A percentile compares a stretch with the other conserved stretches of the same genome.
Conservation (phyloP, 805 yeast species). For the Saccharomycopsis vini region DNA sequence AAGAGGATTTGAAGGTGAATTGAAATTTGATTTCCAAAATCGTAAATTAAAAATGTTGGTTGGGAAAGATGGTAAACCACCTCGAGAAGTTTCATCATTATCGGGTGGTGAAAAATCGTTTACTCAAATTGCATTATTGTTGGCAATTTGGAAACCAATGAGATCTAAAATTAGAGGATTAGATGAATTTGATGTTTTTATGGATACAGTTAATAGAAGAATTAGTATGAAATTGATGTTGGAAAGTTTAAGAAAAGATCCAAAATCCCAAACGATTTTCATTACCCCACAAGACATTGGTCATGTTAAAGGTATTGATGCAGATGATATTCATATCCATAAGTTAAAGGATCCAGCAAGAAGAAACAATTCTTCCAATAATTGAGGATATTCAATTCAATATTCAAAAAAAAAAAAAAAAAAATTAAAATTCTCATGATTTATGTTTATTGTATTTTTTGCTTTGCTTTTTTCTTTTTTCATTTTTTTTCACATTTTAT, state of each 20-base stretch:
- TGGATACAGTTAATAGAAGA: constrained; percentile 88
- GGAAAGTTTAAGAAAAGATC: constrained; percentile 51
- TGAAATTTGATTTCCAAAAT: constrained; percentile 51
- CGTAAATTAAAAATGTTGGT: constrained; percentile 49
- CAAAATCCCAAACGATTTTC: constrained; percentile 76
- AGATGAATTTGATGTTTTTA: constrained; percentile 95
- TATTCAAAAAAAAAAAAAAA: too few relatives aligned
- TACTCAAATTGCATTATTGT: constrained; percentile 77
- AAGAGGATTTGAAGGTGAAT: constrained; percentile 67
- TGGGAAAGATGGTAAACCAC: constrained; percentile 44
- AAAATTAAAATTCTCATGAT: neutral
- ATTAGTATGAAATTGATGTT: constrained; percentile 70
- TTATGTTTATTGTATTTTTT: neutral
- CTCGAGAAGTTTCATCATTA: constrained; percentile 68
- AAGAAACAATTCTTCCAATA: too few relatives aligned
- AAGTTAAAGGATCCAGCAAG: constrained; percentile 31
- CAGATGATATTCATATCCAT: constrained; percentile 55
- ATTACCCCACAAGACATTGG: constrained; percentile 91
- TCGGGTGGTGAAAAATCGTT: constrained; percentile 97
- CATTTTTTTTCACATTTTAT: too few relatives aligned
- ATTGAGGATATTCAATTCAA: too few relatives aligned
- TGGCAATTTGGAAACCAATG: constrained; percentile 93
- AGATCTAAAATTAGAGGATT: constrained; percentile 77
- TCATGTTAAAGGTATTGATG: constrained; percentile 51
- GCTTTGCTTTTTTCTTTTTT: too few relatives aligned